Evolutionary conservation across 1,139 yeast genomes (phyloP), one percentile per base, ranked within the genome.

Genomic region (Scheffersomyces lignicola): DNA sequence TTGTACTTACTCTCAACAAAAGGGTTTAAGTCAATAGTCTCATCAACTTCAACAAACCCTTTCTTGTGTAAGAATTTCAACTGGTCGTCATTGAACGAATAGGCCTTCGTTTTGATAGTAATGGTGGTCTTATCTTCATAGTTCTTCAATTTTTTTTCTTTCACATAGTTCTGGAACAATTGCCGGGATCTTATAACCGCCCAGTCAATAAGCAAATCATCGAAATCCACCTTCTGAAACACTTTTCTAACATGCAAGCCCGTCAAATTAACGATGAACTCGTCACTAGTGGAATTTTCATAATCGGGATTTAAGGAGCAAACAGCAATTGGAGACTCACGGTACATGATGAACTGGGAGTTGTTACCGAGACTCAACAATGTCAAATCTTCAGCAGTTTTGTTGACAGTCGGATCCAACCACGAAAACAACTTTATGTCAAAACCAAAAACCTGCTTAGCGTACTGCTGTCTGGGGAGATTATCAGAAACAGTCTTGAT

Each of bases 301-400:
- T 57, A 61, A 35, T 66, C 58, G 2, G 71, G 69, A 18, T 50
- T 56, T 35, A 71, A 52, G 3, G 81, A 60, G 15, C 74, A 61
- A 28, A 80, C 61, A 1, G 88, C 88, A 51, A 84, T 80, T 15
- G 92, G 89, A 2, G 81, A 67, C 17, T 73, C 76, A 50, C 89
- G 73, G 58, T 83, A 83, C 10, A 74, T 53, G 14, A 83, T 66
- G 30, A 81, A 48, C 38, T 72, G 76, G 2, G 87, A 64, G 45
- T 81, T 73, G 11, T 69, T 59, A 17, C 73, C 72, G 18, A 54
- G 41, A 11, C 43, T 49, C 37, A 52, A 51, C 33, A 58, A 63
- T 41, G 38, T 53, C 42, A 42, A 58, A 48, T 42, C 66, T 44
- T 45, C 60, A 29, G 54, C 49, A 6, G 51, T 24, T 15, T 45